Conservation (phyloP, 2,329 filamentous ascomycete genomes). For the Talaromyces marneffei region DNA sequence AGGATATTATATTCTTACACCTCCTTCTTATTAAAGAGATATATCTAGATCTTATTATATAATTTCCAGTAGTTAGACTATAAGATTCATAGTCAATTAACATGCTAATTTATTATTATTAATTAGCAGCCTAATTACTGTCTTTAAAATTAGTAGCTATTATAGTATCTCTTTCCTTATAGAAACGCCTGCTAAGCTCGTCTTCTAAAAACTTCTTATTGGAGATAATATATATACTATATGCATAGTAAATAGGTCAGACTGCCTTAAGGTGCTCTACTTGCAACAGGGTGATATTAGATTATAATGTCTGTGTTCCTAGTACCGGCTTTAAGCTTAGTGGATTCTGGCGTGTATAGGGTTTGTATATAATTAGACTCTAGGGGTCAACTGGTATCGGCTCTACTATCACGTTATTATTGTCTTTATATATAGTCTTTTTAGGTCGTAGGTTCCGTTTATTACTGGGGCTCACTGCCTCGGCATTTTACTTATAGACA, state of each 20-base stretch:
- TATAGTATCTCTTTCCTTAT: background rate
- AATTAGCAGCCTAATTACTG: too few relatives aligned
- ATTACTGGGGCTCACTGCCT: background rate
- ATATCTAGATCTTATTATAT: slow-evolving; percentile 6
- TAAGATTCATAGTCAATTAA: background rate
- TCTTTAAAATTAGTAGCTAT: background rate
- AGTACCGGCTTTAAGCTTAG: too few relatives aligned
- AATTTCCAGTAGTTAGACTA: background rate
- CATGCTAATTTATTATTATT: background rate
- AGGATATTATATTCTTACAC: slow-evolving; percentile 10
- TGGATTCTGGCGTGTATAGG: too few relatives aligned
- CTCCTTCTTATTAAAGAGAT: slow-evolving; percentile 10
- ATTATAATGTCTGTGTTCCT: too few relatives aligned
- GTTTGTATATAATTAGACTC: too few relatives aligned
- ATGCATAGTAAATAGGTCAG: background rate
- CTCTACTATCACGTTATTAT: too few relatives aligned
- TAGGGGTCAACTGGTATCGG: too few relatives aligned
- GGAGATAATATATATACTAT: background rate
- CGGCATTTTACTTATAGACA: background rate
- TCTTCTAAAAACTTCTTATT: background rate
- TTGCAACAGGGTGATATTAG: background rate
- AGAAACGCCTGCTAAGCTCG: background rate
- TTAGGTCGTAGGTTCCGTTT: background rate
- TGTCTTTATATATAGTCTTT: background rate
- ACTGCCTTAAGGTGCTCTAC: background rate